These are phyloP conservation scores for Lepidium sativum DNA, from an alignment of 345 rosid species.

Conservation along the genomic window DNA sequence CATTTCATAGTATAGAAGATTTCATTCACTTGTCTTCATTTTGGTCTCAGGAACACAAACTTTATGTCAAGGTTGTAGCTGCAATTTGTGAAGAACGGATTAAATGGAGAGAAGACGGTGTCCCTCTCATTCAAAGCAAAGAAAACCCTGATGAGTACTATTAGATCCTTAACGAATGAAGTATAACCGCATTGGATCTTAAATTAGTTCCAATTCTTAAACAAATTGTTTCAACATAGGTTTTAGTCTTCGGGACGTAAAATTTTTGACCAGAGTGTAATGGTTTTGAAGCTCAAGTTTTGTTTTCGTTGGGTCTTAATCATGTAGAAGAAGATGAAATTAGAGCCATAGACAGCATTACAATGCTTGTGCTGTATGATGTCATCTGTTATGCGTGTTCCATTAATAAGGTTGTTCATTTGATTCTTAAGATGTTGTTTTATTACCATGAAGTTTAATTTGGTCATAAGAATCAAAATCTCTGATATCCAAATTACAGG, in stretches of 20 bases:
- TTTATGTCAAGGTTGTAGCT: constrained; percentile 61
- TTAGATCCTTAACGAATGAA: constrained; percentile 18
- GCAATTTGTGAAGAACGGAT: constrained; percentile 68
- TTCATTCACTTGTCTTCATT: not conserved
- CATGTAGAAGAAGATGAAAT: not conserved
- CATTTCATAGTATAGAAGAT: not conserved
- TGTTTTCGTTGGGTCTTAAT: not conserved
- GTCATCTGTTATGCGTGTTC: not conserved
- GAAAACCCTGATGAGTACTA: constrained; percentile 34
- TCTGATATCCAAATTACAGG: constrained; percentile 3
- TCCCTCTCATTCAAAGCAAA: constrained; percentile 64
- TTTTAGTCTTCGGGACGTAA: not conserved
- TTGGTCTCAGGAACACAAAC: constrained; percentile 55
- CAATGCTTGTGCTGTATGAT: constrained; percentile 3
- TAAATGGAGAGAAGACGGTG: constrained; percentile 79
- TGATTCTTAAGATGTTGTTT: not conserved
- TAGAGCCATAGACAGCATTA: not conserved
- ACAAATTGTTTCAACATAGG: not conserved
- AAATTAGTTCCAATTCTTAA: not conserved
- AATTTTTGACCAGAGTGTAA: not conserved
- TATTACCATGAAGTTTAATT: constrained; percentile 3
- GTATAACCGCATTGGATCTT: not conserved
- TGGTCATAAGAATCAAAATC: not conserved
- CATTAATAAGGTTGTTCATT: not conserved
- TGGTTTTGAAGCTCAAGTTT: not conserved